These are phyloP conservation scores for Stagonosporopsis tanaceti DNA, from an alignment of 2,329 filamentous ascomycete species.

Conservation along the genomic window DNA sequence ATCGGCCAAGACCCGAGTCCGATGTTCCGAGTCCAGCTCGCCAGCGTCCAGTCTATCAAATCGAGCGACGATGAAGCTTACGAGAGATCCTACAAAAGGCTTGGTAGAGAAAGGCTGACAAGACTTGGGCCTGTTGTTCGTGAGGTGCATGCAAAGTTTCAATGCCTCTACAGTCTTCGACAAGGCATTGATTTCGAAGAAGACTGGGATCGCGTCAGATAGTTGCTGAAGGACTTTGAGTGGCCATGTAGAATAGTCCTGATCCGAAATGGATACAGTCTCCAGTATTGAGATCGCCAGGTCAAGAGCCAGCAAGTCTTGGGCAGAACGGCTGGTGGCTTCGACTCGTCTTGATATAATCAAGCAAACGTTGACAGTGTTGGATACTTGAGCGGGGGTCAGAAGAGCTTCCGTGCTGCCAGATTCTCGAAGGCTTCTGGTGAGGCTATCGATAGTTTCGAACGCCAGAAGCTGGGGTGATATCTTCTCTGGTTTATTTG, in stretches of 20 bases:
- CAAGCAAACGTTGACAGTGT: conserved; percentile 56
- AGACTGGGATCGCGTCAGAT: conserved; percentile 53
- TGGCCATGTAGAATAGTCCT: conserved; percentile 46
- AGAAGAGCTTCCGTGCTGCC: conserved; percentile 61
- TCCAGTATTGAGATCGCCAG: conserved; percentile 63
- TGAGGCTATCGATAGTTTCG: conserved; percentile 67
- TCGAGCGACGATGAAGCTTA: conserved; percentile 37
- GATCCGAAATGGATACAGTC: conserved; percentile 55
- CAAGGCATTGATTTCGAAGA: conserved; percentile 31
- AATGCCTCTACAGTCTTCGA: conserved; percentile 59
- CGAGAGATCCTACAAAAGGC: conserved; percentile 58
- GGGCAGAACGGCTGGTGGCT: conserved; percentile 19
- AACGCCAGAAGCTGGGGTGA: conserved; percentile 71
- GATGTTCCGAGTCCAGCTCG: conserved; percentile 57
- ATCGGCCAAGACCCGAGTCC: conserved; percentile 68
- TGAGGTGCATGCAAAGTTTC: conserved; percentile 82
- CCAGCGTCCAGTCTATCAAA: conserved; percentile 34
- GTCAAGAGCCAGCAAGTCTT: conserved; percentile 45
- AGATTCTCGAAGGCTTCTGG: conserved; percentile 60
- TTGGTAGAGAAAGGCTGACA: conserved; percentile 71
- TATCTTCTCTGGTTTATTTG: conserved; percentile 58
- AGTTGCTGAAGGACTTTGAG: conserved; percentile 61
- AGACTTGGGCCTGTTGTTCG: conserved; percentile 77
- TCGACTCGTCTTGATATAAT: conserved; percentile 26
- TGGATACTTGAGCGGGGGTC: conserved; percentile 35